These are phyloP conservation scores for Colletotrichum noveboracense DNA, from an alignment of 2,329 filamentous ascomycete genomes.

Conservation along the genomic window DNA sequence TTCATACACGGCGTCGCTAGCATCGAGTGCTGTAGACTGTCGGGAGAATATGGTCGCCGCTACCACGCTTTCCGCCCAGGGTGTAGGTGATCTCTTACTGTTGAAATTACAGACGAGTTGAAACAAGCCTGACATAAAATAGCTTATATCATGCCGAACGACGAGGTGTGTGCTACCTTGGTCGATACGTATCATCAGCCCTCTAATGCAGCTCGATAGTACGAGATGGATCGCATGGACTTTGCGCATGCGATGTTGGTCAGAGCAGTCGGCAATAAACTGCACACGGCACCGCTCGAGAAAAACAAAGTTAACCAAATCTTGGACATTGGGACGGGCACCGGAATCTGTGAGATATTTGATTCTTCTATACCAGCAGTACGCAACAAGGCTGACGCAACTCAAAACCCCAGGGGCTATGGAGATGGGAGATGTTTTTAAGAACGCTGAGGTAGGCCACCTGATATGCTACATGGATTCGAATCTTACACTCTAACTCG, in stretches of 20 bases:
- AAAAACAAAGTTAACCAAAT: slow-evolving; percentile 36
- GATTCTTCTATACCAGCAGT: no score
- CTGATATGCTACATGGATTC: neutral
- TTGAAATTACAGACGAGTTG: no score
- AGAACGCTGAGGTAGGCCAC: neutral
- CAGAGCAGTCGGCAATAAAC: neutral
- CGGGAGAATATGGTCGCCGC: neutral
- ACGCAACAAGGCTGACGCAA: no score
- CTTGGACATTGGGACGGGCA: slow-evolving; percentile 65
- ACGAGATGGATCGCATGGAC: slow-evolving; percentile 7
- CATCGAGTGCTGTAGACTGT: neutral
- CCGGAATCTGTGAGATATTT: slow-evolving; percentile 32
- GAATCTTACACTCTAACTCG: neutral
- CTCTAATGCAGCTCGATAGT: neutral
- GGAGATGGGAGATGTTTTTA: neutral
- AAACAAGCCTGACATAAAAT: no score
- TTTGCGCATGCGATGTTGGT: neutral
- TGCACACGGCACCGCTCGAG: neutral
- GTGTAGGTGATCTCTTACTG: neutral
- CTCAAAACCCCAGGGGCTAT: neutral
- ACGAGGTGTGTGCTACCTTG: neutral
- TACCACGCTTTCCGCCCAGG: neutral
- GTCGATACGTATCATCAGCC: no score
- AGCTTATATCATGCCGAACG: neutral
- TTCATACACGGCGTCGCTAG: neutral